phyloP scores from a whole-genome alignment of 306 rosid species.

The Geum urbanum region DNA sequence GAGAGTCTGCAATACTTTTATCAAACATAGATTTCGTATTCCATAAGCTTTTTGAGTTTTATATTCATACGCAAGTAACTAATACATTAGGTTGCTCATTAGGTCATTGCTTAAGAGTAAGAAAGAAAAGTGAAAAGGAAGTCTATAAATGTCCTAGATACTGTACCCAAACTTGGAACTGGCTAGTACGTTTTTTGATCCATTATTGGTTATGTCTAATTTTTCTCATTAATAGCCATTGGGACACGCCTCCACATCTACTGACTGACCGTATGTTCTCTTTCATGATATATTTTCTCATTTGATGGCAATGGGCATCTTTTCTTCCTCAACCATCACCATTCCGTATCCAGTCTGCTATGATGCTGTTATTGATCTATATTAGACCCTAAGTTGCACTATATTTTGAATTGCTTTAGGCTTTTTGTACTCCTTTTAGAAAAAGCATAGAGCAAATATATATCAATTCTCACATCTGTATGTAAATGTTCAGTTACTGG shows the following conservation, averaged over 20 bases:
- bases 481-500: slow-evolving; percentile 57
- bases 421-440: neutral
- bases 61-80: too few species aligned
- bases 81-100: neutral
- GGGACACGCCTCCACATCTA: neutral
- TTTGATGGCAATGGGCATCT: neutral
- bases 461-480: slow-evolving; percentile 13
- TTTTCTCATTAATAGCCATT: neutral
- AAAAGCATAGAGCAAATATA: neutral
- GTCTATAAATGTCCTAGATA: neutral
- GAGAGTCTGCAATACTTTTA: neutral
- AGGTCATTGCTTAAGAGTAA: neutral
- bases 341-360: neutral
- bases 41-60: too few species aligned
- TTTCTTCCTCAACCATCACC: neutral
- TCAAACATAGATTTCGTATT: too few species aligned
- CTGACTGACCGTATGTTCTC: neutral
- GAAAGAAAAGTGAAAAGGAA: neutral
- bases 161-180: neutral
- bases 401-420: neutral
- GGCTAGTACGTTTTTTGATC: neutral
- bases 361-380: neutral
- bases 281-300: neutral
- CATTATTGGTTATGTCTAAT: neutral
- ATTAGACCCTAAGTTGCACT: neutral